A percentile compares a stretch with the other conserved stretches of the same genome.
phyloP scores from a whole-genome alignment of 768 basidiomycete genomes.

The Tephrocybe rancida region DNA sequence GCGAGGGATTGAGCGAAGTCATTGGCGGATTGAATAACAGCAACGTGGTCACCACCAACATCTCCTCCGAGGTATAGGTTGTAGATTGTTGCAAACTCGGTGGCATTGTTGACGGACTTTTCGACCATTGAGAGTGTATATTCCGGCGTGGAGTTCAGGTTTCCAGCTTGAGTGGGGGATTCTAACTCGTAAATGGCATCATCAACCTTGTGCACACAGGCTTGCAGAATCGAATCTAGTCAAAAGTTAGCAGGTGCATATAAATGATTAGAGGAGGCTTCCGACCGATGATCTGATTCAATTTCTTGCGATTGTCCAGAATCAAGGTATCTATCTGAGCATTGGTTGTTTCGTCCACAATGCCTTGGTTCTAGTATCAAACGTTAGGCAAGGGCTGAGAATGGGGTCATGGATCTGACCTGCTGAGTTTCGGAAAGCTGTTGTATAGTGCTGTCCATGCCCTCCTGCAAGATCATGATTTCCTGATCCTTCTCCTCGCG shows the following conservation, averaged over 20 bases:
- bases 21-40: constrained; percentile 97
- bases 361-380: constrained; percentile 66
- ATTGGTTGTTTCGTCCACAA: constrained; percentile 88
- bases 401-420: constrained; percentile 40
- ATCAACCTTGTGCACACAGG: constrained; percentile 96
- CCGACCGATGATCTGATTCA: constrained; percentile 94
- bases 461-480: constrained; percentile 92
- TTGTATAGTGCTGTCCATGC: constrained; percentile 90
- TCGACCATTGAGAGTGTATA: constrained; percentile 99
- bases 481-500: constrained; percentile 98
- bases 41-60: constrained; percentile 91
- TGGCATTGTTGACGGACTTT: constrained; percentile 92
- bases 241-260: constrained; percentile 16
- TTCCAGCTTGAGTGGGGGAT: constrained; percentile 92
- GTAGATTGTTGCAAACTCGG: constrained; percentile 94
- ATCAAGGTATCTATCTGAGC: constrained; percentile 98
- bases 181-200: constrained; percentile 98
- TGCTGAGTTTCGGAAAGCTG: constrained; percentile 86
- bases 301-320: constrained; percentile 94
- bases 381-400: neutral
- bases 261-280: neutral
- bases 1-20: constrained; percentile 92
- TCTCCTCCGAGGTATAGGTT: constrained; percentile 89
- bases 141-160: constrained; percentile 96
- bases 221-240: constrained; percentile 92